Evolutionary conservation across 495 filamentous ascomycete genomes (phyloP).

Genomic region (Penicillium macrosclerotiorum): DNA sequence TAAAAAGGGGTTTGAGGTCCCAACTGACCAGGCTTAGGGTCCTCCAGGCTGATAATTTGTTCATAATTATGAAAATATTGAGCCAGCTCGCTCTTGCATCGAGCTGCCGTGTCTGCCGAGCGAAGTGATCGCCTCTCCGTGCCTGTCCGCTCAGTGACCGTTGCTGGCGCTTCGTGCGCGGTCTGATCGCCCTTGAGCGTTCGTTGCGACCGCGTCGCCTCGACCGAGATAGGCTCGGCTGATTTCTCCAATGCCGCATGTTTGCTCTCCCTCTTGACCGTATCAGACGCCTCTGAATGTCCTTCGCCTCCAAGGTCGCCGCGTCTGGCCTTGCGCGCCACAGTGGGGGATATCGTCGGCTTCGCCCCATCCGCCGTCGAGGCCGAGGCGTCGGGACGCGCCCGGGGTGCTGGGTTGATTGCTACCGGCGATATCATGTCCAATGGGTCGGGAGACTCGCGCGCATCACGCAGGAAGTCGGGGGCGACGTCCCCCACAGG

Average conservation of each 20-base stretch:
- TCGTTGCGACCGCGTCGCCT: constrained; percentile 5
- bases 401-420: constrained; percentile 4
- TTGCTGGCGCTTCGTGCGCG: constrained; percentile 7
- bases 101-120: constrained; percentile 49
- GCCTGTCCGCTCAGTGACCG: no score
- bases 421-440: constrained; percentile 37
- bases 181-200: constrained; percentile 6
- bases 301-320: constrained; percentile 5
- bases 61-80: constrained; percentile 90
- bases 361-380: constrained; percentile 6
- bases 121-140: constrained; percentile 47
- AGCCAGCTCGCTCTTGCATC: constrained; percentile 84
- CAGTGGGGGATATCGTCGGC: constrained; percentile 7
- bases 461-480: constrained; percentile 10
- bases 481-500: constrained; percentile 8
- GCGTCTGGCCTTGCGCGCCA: constrained; percentile 16
- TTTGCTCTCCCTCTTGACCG: constrained; percentile 3
- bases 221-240: not conserved
- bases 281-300: constrained; percentile 6
- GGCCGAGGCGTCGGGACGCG: constrained; percentile 9
- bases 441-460: constrained; percentile 40
- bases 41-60: constrained; percentile 79
- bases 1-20: no score
- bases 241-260: not conserved
- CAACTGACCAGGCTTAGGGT: constrained; percentile 68